Base-by-base conservation (phyloP, 345 rosid genomes). In the Hypericum perforatum region DNA sequence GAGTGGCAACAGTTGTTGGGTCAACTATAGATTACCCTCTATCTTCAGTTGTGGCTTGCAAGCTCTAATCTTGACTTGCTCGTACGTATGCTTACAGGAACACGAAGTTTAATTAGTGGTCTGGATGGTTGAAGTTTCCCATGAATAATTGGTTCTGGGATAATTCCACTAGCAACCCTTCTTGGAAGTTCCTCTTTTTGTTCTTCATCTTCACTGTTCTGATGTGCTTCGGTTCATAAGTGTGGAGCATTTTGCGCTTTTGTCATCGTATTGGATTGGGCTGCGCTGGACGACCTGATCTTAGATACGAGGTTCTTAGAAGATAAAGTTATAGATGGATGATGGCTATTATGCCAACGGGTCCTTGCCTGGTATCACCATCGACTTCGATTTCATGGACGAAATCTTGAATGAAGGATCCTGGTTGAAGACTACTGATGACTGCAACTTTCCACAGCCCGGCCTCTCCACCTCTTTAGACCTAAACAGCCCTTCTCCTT, bases 311-410 rank as follows among this genome's bases (percentile, higher is more conserved):
- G 8, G 8, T 32, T 46, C 50, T 74, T 69, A 66, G 63, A 67
- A 64, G 54, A 22, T 58, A n/a, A n/a, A 39, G 56, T 52, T 53
- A 43, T 44, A 52, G 52, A 84, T 86, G 94, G 91, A 76, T 53
- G 80, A 62, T 57, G 32, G 32, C 32, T 1, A 22, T 22, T 79
- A 72, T 22, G 4, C 32, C 32, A 22, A 22, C 11, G 77, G 73
- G 60, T 68, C 57, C 65, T 70, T 78, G 58, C 59, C 72, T 8
- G 84, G 69, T 29, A 49, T 77, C 43, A 70, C 83, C 68, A 74
- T 84, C 89, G 94, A 90, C 75, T 74, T 90, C 71, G 89, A 86
- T 72, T 79, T 84, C 62, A 74, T 90, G 89, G 89, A 90, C 62
- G 81, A 90, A 63, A 82, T 86, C 60, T 76, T 86, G 76, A 67